A percentile compares a stretch with the other conserved stretches of the same genome.
phyloP scores from a whole-genome alignment of 495 filamentous ascomycete genomes.

The Penicillium waksmanii region DNA sequence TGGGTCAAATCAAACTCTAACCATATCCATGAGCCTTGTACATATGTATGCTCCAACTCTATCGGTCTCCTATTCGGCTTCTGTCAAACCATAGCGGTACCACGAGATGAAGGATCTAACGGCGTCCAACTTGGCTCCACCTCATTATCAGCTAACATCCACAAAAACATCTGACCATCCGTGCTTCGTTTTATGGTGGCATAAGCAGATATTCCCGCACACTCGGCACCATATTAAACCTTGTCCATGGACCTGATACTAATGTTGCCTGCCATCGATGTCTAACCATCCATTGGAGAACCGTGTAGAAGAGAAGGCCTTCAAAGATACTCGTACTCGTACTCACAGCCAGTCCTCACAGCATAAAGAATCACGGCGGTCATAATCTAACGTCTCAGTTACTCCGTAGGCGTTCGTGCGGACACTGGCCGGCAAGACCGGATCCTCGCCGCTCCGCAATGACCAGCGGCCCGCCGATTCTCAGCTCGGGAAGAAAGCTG shows the following conservation, averaged over 20 bases:
- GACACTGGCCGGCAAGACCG: neutral
- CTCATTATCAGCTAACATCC: neutral
- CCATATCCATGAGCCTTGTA: neutral
- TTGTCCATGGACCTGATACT: neutral
- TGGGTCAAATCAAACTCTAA: conserved; percentile 1
- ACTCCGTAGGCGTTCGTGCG: neutral
- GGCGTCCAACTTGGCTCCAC: neutral
- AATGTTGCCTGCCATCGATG: neutral
- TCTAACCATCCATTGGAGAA: neutral
- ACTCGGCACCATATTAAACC: neutral
- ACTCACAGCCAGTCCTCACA: neutral
- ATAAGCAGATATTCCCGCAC: neutral
- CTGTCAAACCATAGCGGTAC: neutral
- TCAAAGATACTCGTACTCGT: neutral
- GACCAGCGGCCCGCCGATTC: neutral
- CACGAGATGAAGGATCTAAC: conserved; percentile 2
- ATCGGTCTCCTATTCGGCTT: conserved; percentile 1
- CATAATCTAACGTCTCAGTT: neutral
- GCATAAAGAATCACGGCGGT: neutral
- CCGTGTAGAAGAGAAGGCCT: neutral
- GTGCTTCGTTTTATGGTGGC: neutral
- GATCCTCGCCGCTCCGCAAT: neutral
- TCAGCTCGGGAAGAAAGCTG: neutral
- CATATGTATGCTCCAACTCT: neutral
- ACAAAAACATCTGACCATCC: neutral